phyloP scores from a whole-genome alignment of 176 grass and related monocot genomes.

The Triticum dicoccoides region DNA sequence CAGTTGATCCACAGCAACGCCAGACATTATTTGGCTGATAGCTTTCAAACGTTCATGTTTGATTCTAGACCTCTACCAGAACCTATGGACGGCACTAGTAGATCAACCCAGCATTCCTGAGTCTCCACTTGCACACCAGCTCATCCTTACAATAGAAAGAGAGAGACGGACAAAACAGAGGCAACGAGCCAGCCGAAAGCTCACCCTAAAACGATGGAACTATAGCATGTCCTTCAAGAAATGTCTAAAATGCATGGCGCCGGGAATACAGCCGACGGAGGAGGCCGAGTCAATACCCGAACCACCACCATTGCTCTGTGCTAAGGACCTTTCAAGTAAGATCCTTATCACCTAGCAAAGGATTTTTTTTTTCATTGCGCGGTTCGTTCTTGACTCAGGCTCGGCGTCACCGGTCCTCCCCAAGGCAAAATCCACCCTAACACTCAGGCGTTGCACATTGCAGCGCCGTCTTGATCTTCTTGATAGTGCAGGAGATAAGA shows the following conservation, averaged over 20 bases:
- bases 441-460: slow-evolving; percentile 44
- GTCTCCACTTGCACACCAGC: background rate
- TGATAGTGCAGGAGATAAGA: slow-evolving; percentile 90
- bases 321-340: slow-evolving; percentile 26
- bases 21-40: slow-evolving; percentile 28
- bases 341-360: slow-evolving; percentile 97
- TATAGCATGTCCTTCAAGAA: slow-evolving; percentile 8
- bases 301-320: slow-evolving; percentile 97
- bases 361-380: slow-evolving; percentile 46
- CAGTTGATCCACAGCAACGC: background rate
- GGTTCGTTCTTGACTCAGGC: slow-evolving; percentile 99
- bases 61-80: slow-evolving; percentile 29
- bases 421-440: background rate
- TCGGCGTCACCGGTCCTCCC: background rate
- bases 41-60: background rate
- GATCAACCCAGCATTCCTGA: slow-evolving; percentile 2
- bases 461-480: slow-evolving; percentile 88
- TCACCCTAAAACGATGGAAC: slow-evolving; percentile 26
- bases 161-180: background rate
- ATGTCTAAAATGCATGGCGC: slow-evolving; percentile 37
- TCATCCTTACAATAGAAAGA: slow-evolving; percentile 14
- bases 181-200: slow-evolving; percentile 22
- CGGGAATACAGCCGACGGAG: background rate
- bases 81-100: slow-evolving; percentile 20
- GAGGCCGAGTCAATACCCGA: slow-evolving; percentile 96